Conservation (phyloP, 805 yeast genomes). For the Teunomyces gatunensis region DNA sequence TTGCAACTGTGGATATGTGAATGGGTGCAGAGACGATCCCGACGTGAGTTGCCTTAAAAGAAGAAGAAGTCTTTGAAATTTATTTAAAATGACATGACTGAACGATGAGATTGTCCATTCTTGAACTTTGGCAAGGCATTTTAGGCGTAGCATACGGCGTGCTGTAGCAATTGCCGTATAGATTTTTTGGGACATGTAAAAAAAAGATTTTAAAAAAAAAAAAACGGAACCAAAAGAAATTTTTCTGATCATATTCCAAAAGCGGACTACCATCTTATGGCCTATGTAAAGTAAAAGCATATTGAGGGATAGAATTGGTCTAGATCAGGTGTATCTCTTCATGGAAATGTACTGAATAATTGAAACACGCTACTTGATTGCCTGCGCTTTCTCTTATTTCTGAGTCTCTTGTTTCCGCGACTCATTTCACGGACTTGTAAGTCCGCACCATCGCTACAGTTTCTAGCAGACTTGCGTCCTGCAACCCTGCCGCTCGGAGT, state of each 20-base stretch:
- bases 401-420: not conserved
- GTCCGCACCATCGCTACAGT: not conserved
- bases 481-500: not conserved
- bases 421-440: not conserved
- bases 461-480: not conserved
- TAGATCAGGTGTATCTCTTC: too few species aligned
- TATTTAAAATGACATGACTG: constrained; percentile 3
- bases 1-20: not conserved
- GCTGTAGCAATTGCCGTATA: constrained; percentile 1
- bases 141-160: not conserved
- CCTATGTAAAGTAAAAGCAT: too few species aligned
- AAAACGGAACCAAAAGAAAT: not conserved
- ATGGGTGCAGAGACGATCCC: not conserved
- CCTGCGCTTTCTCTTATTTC: not conserved
- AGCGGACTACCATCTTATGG: too few species aligned
- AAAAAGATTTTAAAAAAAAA: constrained; percentile 1
- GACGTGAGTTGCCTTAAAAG: constrained; percentile 4
- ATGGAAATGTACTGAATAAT: too few species aligned
- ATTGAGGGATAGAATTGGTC: too few species aligned
- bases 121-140: not conserved
- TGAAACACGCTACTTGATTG: not conserved
- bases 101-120: constrained; percentile 3
- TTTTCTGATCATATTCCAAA: not conserved
- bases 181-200: not conserved
- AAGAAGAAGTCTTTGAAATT: not conserved